Conservation (phyloP, 768 basidiomycete species). For the Austroboletus festivus region DNA sequence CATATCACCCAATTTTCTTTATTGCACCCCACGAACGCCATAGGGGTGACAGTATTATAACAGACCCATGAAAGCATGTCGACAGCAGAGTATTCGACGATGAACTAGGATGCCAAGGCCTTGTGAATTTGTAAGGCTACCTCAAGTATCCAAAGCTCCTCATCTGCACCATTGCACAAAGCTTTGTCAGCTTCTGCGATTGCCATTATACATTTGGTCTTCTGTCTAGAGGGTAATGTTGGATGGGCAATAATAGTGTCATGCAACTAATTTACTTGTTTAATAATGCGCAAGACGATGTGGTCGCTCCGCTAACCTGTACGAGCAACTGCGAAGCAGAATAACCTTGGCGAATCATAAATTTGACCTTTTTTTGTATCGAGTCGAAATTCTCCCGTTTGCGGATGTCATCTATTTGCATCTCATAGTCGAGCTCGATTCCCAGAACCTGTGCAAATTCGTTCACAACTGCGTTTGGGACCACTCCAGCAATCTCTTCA, state of each 20-base stretch:
- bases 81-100: neutral
- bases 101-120: slow-evolving; percentile 36
- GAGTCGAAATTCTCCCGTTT: slow-evolving; percentile 47
- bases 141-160: slow-evolving; percentile 92
- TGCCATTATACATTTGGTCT: slow-evolving; percentile 73
- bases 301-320: slow-evolving; percentile 56
- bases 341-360: slow-evolving; percentile 83
- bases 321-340: slow-evolving; percentile 85
- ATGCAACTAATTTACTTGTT: slow-evolving; percentile 63
- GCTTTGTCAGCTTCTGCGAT: slow-evolving; percentile 97
- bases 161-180: slow-evolving; percentile 93
- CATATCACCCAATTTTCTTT: slow-evolving; percentile 12
- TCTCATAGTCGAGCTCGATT: slow-evolving; percentile 59
- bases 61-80: too few relatives aligned
- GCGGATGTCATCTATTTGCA: slow-evolving; percentile 43
- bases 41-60: too few relatives aligned
- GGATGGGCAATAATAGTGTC: slow-evolving; percentile 86
- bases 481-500: slow-evolving; percentile 96
- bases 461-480: slow-evolving; percentile 70
- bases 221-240: slow-evolving; percentile 73
- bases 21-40: neutral
- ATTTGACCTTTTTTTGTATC: slow-evolving; percentile 70
- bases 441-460: slow-evolving; percentile 71
- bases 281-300: slow-evolving; percentile 6
- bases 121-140: slow-evolving; percentile 79